Conservation (phyloP, 441 rosid species). For the Populus hybrid region DNA sequence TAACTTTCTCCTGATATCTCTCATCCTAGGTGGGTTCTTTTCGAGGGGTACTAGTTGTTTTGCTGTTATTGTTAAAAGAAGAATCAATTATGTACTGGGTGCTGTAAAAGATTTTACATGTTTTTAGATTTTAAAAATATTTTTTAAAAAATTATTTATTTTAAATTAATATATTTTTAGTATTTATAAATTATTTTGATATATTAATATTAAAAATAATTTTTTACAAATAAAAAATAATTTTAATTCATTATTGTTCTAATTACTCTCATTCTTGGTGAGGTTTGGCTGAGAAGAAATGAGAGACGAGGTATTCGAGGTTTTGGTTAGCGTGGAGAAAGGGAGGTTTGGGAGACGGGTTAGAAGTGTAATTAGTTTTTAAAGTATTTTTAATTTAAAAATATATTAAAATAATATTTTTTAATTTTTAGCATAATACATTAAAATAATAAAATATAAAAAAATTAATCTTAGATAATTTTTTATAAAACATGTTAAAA, state of each 20-base stretch:
- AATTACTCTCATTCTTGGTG: conserved; percentile 37
- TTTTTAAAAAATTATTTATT: too few species aligned
- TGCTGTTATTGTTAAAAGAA: not conserved
- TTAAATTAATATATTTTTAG: too few species aligned
- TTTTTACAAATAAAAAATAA: too few species aligned
- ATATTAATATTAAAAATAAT: too few species aligned
- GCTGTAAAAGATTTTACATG: conserved; percentile 30
- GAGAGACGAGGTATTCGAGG: conserved; percentile 18
- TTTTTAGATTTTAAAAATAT: too few species aligned
- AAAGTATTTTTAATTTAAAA: too few species aligned
- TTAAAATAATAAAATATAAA: too few species aligned
- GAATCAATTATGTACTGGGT: conserved; percentile 38
- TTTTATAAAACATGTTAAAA: too few species aligned
- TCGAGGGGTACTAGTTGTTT: not conserved
- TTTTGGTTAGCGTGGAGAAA: not conserved
- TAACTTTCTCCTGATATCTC: conserved; percentile 52
- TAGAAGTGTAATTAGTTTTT: not conserved
- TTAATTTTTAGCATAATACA: too few species aligned
- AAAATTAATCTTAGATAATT: too few species aligned
- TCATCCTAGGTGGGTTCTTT: conserved; percentile 59
- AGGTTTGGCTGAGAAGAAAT: conserved; percentile 61
- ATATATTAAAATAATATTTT: too few species aligned
- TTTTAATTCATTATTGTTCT: conserved; percentile 21
- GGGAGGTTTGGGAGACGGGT: conserved; percentile 6
- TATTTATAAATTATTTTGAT: not conserved